phyloP scores from a whole-genome alignment of 2,329 filamentous ascomycete genomes.

The Hypoxylon sp. region DNA sequence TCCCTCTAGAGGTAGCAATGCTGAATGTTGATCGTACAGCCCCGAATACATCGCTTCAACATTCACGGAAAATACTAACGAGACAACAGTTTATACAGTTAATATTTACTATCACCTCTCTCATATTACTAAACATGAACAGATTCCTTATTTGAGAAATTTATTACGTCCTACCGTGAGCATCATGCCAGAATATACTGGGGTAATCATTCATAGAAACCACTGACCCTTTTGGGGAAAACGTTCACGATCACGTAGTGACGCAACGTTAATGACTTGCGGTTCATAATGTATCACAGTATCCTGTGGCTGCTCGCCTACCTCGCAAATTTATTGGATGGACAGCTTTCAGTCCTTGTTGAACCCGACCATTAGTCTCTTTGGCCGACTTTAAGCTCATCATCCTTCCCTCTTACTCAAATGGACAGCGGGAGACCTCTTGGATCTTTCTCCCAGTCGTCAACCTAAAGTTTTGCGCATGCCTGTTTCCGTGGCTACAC shows the following conservation, averaged over 20 bases:
- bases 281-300: constrained; percentile 40
- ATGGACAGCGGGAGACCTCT: constrained; percentile 11
- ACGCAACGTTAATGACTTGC: constrained; percentile 42
- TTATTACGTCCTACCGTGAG: background rate
- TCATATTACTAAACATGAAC: constrained; percentile 14
- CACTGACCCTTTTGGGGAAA: constrained; percentile 21
- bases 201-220: constrained; percentile 26
- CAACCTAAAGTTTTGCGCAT: constrained; percentile 21
- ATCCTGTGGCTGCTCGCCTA: constrained; percentile 50
- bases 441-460: background rate
- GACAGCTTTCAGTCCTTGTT: constrained; percentile 34
- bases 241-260: constrained; percentile 37
- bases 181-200: background rate
- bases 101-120: constrained; percentile 5
- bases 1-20: background rate
- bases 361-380: constrained; percentile 37
- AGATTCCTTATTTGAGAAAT: constrained; percentile 17
- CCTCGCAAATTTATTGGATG: constrained; percentile 48
- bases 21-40: background rate
- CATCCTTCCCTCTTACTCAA: constrained; percentile 22
- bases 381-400: constrained; percentile 35
- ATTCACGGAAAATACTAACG: background rate
- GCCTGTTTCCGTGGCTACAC: constrained; percentile 37
- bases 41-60: background rate
- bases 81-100: constrained; percentile 1